Percentiles rank a stretch among this genome's conserved stretches.
Evolutionary conservation across 169 alveolate genomes (phyloP).

Genomic region (Condylostoma magnum): DNA sequence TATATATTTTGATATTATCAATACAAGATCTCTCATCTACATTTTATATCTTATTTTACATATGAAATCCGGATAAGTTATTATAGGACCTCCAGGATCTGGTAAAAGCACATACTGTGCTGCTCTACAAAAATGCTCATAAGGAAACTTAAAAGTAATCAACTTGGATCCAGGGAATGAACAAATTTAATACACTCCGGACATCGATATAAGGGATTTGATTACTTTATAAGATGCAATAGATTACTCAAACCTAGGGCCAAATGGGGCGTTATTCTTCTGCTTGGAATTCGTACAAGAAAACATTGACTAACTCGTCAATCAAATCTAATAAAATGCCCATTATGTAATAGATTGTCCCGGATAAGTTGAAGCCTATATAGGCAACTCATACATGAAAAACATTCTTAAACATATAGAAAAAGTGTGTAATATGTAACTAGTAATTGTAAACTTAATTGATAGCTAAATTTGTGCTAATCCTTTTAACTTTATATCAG

Average conservation of each 20-base stretch:
- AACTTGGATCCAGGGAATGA: conserved; percentile 98
- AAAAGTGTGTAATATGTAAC: neutral
- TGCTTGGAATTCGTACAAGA: conserved; percentile 87
- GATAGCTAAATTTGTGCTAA: conserved; percentile 38
- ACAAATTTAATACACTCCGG: conserved; percentile 75
- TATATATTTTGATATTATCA: too few species aligned
- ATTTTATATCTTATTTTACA: too few species aligned
- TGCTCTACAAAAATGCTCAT: conserved; percentile 87
- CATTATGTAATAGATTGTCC: conserved; percentile 94
- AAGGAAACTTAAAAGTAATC: conserved; percentile 84
- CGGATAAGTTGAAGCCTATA: conserved; percentile 95
- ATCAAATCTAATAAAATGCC: conserved; percentile 96
- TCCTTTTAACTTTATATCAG: conserved; percentile 92
- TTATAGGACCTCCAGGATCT: conserved; percentile 98
- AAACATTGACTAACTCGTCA: conserved; percentile 88
- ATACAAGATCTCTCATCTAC: too few species aligned
- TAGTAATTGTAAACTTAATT: neutral
- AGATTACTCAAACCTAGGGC: conserved; percentile 93
- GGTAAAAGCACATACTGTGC: conserved; percentile 96
- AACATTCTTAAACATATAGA: neutral
- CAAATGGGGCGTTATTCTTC: conserved; percentile 95
- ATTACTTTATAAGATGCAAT: conserved; percentile 92
- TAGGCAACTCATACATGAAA: conserved; percentile 62
- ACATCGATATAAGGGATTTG: conserved; percentile 93
- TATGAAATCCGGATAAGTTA: conserved; percentile 92